These are phyloP conservation scores for Nemania sp. DNA, from an alignment of 2,329 filamentous ascomycete genomes.

Conservation along the genomic window DNA sequence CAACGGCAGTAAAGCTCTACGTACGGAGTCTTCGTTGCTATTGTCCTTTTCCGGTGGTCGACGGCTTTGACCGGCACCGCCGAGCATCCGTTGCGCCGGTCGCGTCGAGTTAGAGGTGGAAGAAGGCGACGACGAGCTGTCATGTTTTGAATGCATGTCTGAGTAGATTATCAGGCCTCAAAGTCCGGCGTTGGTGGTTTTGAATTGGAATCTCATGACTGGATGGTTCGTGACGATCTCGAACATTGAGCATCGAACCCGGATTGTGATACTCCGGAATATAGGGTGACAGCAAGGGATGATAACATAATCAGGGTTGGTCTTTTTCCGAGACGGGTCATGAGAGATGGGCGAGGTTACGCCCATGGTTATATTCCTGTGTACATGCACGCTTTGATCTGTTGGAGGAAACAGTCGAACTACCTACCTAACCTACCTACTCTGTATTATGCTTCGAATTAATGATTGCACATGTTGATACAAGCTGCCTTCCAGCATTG, in stretches of 20 bases:
- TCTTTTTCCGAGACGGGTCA: not conserved
- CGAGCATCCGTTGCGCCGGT: not conserved
- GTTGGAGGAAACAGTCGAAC: too few relatives aligned
- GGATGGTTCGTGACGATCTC: slow-evolving; percentile 14
- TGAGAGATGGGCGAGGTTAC: not conserved
- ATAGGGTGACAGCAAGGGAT: not conserved
- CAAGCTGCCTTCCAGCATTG: too few relatives aligned
- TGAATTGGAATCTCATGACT: slow-evolving; percentile 13
- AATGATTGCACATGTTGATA: too few relatives aligned
- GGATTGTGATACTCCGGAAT: not conserved
- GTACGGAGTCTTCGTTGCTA: too few relatives aligned
- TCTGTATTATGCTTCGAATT: too few relatives aligned
- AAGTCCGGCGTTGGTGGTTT: slow-evolving; percentile 27
- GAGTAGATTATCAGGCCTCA: slow-evolving; percentile 7
- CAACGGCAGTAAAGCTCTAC: slow-evolving; percentile 1
- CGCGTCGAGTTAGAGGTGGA: not conserved
- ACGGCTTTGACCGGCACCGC: not conserved
- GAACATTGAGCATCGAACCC: not conserved
- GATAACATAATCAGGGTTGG: slow-evolving; percentile 8
- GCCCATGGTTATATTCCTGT: not conserved
- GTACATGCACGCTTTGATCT: not conserved
- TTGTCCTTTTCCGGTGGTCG: not conserved
- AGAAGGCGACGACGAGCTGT: not conserved
- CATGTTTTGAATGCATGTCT: slow-evolving; percentile 15
- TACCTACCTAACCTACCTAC: too few relatives aligned